Evolutionary conservation across 352 stramenopile species (phyloP).

Genomic region (Thalassiosira livingstoniorum): DNA sequence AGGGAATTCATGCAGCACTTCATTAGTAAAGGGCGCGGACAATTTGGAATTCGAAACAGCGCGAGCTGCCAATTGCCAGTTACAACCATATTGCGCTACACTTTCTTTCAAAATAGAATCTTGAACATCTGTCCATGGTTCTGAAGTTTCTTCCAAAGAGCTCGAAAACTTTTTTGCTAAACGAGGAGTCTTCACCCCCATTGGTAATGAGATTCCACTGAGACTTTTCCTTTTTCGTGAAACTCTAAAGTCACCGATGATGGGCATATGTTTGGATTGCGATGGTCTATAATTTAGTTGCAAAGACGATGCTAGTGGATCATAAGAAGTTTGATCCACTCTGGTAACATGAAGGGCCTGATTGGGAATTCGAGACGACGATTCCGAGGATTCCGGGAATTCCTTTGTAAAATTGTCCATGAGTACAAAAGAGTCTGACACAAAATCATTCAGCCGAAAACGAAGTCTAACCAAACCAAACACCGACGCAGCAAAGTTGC

Average conservation of each 20-base stretch:
- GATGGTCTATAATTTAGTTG: too few relatives aligned
- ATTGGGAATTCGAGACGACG: too few relatives aligned
- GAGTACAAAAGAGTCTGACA: conserved; percentile 26
- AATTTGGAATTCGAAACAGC: conserved; percentile 30
- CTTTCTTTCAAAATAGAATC: conserved; percentile 65
- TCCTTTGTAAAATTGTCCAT: too few relatives aligned
- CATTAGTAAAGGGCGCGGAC: neutral
- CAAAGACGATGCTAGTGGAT: too few relatives aligned
- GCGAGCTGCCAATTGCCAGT: conserved; percentile 72
- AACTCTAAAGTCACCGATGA: neutral
- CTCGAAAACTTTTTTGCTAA: conserved; percentile 21
- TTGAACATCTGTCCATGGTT: conserved; percentile 63
- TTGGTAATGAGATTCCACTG: conserved; percentile 71
- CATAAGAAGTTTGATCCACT: too few relatives aligned
- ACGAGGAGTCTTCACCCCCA: conserved; percentile 72
- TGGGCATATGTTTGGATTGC: neutral
- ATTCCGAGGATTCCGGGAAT: too few relatives aligned
- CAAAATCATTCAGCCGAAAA: conserved; percentile 41
- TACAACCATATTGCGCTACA: conserved; percentile 65
- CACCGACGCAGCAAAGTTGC: conserved; percentile 24
- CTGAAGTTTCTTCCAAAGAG: conserved; percentile 43
- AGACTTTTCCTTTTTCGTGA: conserved; percentile 44
- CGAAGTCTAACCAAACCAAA: conserved; percentile 32
- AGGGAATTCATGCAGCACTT: neutral
- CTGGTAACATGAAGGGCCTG: too few relatives aligned